Percentiles rank a stretch among this genome's conserved stretches.
These are phyloP conservation scores for Rhodosporidiobolus odoratus DNA, from an alignment of 768 basidiomycete genomes.

Conservation along the genomic window DNA sequence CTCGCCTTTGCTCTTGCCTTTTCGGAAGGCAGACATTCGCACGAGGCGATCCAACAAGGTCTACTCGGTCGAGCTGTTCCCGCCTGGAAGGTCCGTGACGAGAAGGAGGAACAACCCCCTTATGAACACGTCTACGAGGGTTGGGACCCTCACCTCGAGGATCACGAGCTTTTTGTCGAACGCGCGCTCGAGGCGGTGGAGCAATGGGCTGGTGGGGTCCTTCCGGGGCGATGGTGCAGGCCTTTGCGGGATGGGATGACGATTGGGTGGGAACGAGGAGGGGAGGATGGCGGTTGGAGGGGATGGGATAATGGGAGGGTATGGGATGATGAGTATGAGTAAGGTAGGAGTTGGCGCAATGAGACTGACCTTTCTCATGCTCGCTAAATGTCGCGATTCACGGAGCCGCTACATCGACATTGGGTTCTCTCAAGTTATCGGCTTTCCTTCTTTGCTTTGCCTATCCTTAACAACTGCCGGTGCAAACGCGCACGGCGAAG, in stretches of 20 bases:
- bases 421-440: no score
- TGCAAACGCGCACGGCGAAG: no score
- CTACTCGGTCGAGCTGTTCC: background rate
- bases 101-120: background rate
- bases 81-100: background rate
- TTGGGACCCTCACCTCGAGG: constrained; percentile 4
- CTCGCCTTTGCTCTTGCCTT: background rate
- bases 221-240: constrained; percentile 9
- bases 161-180: constrained; percentile 9
- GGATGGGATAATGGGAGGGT: background rate
- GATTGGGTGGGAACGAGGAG: constrained; percentile 5
- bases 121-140: background rate
- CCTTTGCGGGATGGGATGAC: constrained; percentile 23
- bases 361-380: no score
- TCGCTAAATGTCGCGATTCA: no score
- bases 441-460: no score
- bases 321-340: constrained; percentile 27
- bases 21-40: background rate
- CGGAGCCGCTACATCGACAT: no score
- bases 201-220: constrained; percentile 16
- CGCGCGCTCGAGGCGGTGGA: constrained; percentile 26
- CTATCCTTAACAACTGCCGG: no score
- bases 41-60: background rate
- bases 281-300: background rate
- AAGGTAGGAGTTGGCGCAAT: no score